phyloP scores from a whole-genome alignment of 768 basidiomycete species.

The Panaeolus cyanescens region DNA sequence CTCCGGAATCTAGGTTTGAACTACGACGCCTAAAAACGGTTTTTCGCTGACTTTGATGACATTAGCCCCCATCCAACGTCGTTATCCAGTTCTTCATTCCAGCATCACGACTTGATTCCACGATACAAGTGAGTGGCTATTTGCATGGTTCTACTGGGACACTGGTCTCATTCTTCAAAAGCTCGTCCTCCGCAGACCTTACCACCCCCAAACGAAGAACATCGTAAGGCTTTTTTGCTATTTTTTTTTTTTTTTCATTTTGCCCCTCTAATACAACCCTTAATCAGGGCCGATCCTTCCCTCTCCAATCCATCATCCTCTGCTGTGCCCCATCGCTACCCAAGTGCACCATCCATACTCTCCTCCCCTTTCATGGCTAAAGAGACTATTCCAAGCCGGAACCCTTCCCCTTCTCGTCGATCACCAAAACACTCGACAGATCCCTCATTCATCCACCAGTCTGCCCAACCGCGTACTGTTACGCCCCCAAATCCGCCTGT shows the following conservation, averaged over 20 bases:
- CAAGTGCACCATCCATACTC: constrained; percentile 30
- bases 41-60: background rate
- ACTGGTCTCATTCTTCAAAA: constrained; percentile 15
- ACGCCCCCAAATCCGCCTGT: constrained; percentile 17
- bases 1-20: constrained; percentile 50
- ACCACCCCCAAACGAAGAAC: constrained; percentile 23
- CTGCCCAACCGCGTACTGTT: constrained; percentile 9
- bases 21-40: background rate
- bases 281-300: background rate
- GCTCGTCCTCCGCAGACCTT: constrained; percentile 16
- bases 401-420: constrained; percentile 15
- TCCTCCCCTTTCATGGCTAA: constrained; percentile 52
- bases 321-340: constrained; percentile 22
- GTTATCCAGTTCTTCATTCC: constrained; percentile 8
- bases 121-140: constrained; percentile 5
- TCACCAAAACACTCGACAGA: constrained; percentile 12
- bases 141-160: constrained; percentile 16
- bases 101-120: constrained; percentile 9
- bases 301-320: constrained; percentile 31
- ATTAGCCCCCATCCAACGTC: constrained; percentile 22
- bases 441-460: constrained; percentile 12
- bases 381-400: constrained; percentile 23
- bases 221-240: background rate
- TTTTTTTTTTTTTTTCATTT: background rate
- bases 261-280: background rate